Base-by-base conservation (phyloP, 805 yeast species). In the Torulaspora indica region DNA sequence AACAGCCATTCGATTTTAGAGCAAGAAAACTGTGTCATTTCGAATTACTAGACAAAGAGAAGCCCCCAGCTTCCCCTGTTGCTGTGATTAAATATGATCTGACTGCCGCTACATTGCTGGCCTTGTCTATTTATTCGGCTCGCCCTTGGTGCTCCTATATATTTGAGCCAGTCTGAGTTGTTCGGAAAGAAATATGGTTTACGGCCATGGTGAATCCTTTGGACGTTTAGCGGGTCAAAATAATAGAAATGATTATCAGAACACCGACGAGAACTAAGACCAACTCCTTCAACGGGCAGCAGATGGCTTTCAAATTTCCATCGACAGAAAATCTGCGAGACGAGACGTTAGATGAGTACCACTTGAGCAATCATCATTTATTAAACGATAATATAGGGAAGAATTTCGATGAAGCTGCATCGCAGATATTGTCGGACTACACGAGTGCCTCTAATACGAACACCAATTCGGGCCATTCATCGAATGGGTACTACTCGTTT, bases 281-380 rank as follows among this genome's bases (percentile, higher is more conserved):
- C 1, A 48, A 57, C 6, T 68, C 73, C 0, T 69, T 67, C 42
- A 61, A 60, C 18, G 74, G 74, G 4, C 54, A 65, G 1, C 74
- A 70, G 48, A 59, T 66, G 63, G 64, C 52, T 12, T 70, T 70
- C 51, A 60, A 61, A 42, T 70, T 69, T 42, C 74, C 74, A 12
- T 58, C 64, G 5, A 49, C 49, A 3, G 69, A 63, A 38, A 53
- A 49, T 32, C 36, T 52, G 31, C 55, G 49, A 17, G 38, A 45
- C 3, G 36, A 35, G 3, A 30, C 38, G 2, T 27, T 49, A 4
- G 53, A 58, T 17, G 60, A 56, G 28, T 46, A 47, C 18, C 57
- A 54, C 15, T 35, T 58, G 49, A 60, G 53, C 36, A 63, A 63
- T 35, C 66, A 61, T 44, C 57, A 55, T 40, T 27, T 63, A 25